Evolutionary conservation across 495 filamentous ascomycete genomes (phyloP).

Genomic region (Aspergillus affinis): DNA sequence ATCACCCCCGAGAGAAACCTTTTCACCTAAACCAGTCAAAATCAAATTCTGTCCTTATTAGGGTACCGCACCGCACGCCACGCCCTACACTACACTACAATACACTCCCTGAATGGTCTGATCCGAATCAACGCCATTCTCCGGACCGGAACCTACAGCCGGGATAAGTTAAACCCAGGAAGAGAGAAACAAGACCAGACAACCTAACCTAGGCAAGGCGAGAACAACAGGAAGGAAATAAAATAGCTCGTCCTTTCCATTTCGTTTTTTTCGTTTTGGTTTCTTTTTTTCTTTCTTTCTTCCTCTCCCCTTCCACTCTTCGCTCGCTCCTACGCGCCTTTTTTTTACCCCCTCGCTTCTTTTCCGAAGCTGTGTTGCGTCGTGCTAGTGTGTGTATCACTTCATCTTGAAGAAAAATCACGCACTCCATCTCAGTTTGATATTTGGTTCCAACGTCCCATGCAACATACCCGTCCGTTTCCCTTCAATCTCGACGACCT

Average conservation of each 20-base stretch:
- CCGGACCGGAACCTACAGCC: background rate
- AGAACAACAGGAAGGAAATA: background rate
- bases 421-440: background rate
- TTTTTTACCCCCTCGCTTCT: background rate
- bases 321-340: too few species aligned
- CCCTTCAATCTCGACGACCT: slow-evolving; percentile 3
- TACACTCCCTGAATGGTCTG: background rate
- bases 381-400: background rate
- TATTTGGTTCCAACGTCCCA: slow-evolving; percentile 4
- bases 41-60: background rate
- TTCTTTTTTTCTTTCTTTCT: background rate
- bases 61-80: background rate
- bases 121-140: background rate
- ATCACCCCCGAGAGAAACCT: background rate
- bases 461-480: slow-evolving; percentile 4
- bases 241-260: background rate
- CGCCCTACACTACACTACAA: background rate
- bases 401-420: background rate
- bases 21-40: background rate
- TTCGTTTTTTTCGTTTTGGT: background rate
- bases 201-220: too few species aligned
- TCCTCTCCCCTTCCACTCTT: too few species aligned
- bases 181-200: too few species aligned
- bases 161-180: background rate
- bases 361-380: background rate